Evolutionary conservation across 1,284 basidiomycete species (phyloP).

Genomic region (Irpex sp.): DNA sequence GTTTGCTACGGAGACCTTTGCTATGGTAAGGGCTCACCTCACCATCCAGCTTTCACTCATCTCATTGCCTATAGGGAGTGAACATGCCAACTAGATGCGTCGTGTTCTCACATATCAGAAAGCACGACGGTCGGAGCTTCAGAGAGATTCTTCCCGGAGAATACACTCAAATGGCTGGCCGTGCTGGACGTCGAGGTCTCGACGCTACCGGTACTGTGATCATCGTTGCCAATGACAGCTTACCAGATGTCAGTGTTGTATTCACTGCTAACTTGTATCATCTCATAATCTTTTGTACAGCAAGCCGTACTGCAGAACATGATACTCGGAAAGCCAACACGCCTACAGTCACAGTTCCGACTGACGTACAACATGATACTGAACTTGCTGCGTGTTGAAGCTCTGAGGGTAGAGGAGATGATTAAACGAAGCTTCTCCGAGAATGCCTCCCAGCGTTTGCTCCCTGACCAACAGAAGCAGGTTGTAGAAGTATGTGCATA

Average conservation of each 20-base stretch:
- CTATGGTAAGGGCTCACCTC: conserved; percentile 66
- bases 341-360: conserved; percentile 95
- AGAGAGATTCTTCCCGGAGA: conserved; percentile 86
- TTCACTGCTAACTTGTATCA: neutral
- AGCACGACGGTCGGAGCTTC: conserved; percentile 94
- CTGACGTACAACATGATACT: conserved; percentile 99
- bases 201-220: conserved; percentile 96
- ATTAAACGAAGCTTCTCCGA: conserved; percentile 99
- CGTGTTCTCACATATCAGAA: conserved; percentile 92
- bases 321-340: conserved; percentile 91
- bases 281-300: conserved; percentile 32
- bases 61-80: conserved; percentile 63
- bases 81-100: conserved; percentile 99
- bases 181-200: conserved; percentile 92
- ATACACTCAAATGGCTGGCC: conserved; percentile 99
- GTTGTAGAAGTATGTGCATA: conserved; percentile 61
- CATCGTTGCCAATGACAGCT: conserved; percentile 78
- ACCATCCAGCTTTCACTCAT: neutral
- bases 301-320: conserved; percentile 74
- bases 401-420: conserved; percentile 97
- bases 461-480: conserved; percentile 91
- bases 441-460: conserved; percentile 87
- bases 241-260: conserved; percentile 69
- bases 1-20: conserved; percentile 99
- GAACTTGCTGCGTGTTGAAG: conserved; percentile 94